Evolutionary conservation across 805 yeast species (phyloP), one percentile per base, ranked within the genome.

Genomic region (Cyberlindnera lachancei): DNA sequence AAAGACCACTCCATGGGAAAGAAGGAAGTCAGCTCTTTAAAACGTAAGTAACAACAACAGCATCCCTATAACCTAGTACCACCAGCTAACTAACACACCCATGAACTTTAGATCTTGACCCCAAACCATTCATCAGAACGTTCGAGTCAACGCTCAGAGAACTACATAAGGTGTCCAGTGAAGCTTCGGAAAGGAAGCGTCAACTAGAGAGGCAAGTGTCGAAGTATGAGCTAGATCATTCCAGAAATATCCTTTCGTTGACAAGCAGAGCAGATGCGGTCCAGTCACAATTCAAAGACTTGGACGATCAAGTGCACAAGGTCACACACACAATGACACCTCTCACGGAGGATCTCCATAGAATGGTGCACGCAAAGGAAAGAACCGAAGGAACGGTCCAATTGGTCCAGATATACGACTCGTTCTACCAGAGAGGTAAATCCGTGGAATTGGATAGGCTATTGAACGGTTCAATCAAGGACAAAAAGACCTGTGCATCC

Each of bases 71-170:
- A n/a, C n/a, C n/a, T n/a, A n/a, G n/a, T n/a, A n/a, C n/a, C n/a
- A n/a, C n/a, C n/a, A n/a, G n/a, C n/a, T n/a, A n/a, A n/a, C n/a
- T n/a, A n/a, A n/a, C n/a, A n/a, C n/a, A n/a, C n/a, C n/a, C n/a
- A n/a, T n/a, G n/a, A n/a, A n/a, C n/a, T n/a, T n/a, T n/a, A n/a
- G 27, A 45, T 27, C 44, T 86, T 34, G 96, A 92, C 50, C 96
- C 97, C 2, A 86, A 85, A 49, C 97, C 97, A 2, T 92, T 84
- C 52, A 90, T 90, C 29, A 72, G 96, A 44, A 85, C 95, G 0
- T 88, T 92, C 55, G 96, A 90, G 52, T 75, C 88, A 1, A 84
- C 92, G 3, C 61, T 87, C 27, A 67, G 75, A 28, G 90, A 85
- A 48, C 61, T 90, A 42, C 72, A 75, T 46, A 65, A 64, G 30